Evolutionary conservation across 73 alveolate species (phyloP).

Genomic region (Paramecium pentaurelia): DNA sequence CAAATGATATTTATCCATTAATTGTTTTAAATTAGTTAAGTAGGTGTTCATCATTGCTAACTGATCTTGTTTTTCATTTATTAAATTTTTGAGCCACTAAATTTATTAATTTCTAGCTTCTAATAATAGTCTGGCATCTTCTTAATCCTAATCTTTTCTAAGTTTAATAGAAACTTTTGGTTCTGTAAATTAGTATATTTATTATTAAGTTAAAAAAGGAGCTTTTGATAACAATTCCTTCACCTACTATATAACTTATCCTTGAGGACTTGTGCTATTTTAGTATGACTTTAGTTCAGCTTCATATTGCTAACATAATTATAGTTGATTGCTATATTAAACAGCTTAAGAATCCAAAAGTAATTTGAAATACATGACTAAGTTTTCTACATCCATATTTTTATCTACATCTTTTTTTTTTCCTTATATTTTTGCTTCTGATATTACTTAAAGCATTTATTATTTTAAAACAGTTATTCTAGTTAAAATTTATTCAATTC

Average conservation of each 20-base stretch:
- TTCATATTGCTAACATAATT: not conserved
- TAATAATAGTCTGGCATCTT: not conserved
- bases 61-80: not conserved
- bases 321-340: not conserved
- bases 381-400: not conserved
- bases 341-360: not conserved
- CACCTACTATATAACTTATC: not conserved
- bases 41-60: not conserved
- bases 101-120: not conserved
- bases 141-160: slow-evolving; percentile 17
- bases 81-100: not conserved
- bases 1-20: not conserved
- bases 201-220: not conserved
- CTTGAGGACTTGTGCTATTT: not conserved
- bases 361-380: not conserved
- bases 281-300: not conserved
- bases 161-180: not conserved
- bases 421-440: not conserved
- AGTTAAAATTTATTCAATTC: not conserved
- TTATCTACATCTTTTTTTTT: not conserved
- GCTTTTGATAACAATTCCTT: not conserved
- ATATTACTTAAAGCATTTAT: not conserved
- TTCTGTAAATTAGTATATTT: not conserved
- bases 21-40: not conserved
- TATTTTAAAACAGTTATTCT: not conserved